Base-by-base conservation (phyloP, 2,329 filamentous ascomycete genomes). In the Ophiostoma ulmi region DNA sequence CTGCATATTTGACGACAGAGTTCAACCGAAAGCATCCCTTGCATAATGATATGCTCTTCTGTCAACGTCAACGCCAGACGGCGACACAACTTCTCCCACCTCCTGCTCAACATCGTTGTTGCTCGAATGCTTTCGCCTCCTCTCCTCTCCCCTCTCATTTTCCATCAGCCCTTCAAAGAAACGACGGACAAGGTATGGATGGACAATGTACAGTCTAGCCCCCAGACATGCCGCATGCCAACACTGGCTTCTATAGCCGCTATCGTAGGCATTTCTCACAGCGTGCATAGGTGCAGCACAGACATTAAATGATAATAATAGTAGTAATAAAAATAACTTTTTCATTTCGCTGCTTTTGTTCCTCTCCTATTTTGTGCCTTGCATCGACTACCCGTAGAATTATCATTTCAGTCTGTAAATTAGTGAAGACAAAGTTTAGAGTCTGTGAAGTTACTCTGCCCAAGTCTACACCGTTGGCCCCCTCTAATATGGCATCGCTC, bases 131-230 rank as follows among this genome's bases (percentile, higher is more conserved):
- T 58, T 22, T 58, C 6, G 52, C 52, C 52, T 22, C n/a, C 52
- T 17, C 22, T n/a, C 14, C 13, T 22, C 7, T 13, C 8, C 22
- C 52, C 52, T 58, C 22, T 55, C 8, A 44, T 44, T 44, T 55
- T 3, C 22, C n/a, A 22, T 26, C n/a, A 26, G n/a, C 13, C 22
- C 6, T 26, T 5, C n/a, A 13, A 58, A 13, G 52, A 22, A 11
- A 55, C 48, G 48, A 63, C 58, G 26, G 11, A 63, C 58, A 35
- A 14, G 26, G 58, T 63, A 36, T 17, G 26, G 58, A 36, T 63
- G 58, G 58, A 35, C 58, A 63, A 63, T 63, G 58, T 26, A 63
- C 58, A 55, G 6, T 35, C 58, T 63, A 35, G 26, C 58, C 58
- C 58, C 58, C 58, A 63, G 58, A 26, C 52, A 58, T 31, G 52